These are phyloP conservation scores for Geotrichum macrosporum DNA, from an alignment of 1,139 yeast genomes.

Conservation along the genomic window DNA sequence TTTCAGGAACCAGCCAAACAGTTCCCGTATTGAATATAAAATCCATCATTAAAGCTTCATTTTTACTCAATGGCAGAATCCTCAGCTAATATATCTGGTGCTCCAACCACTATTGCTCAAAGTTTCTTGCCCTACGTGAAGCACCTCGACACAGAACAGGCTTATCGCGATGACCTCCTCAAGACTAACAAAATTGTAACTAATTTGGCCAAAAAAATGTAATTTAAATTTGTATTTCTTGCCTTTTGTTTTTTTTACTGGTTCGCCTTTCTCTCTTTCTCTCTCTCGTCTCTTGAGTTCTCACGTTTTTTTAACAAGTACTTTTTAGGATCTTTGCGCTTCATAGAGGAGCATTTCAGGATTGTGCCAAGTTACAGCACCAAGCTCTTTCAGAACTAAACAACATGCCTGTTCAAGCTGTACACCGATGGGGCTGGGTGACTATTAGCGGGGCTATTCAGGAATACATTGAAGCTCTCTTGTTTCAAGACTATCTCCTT, in stretches of 20 bases:
- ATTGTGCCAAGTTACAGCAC: background rate
- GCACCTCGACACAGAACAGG: slow-evolving; percentile 34
- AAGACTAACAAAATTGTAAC: slow-evolving; percentile 42
- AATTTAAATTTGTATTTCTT: too few species aligned
- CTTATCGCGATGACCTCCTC: slow-evolving; percentile 41
- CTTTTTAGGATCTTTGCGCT: slow-evolving; percentile 36
- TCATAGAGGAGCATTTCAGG: slow-evolving; percentile 32
- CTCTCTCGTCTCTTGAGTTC: too few species aligned
- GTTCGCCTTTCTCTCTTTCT: too few species aligned
- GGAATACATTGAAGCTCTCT: slow-evolving; percentile 43
- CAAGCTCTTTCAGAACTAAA: slow-evolving; percentile 2
- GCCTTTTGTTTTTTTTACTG: too few species aligned
- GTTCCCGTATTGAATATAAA: too few species aligned
- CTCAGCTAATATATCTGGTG: too few species aligned
- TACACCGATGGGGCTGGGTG: slow-evolving; percentile 16
- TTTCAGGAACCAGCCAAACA: too few species aligned
- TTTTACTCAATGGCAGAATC: too few species aligned
- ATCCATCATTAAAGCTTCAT: too few species aligned
- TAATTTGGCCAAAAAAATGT: slow-evolving; percentile 41
- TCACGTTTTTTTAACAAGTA: background rate
- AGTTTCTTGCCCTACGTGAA: background rate
- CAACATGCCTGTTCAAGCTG: slow-evolving; percentile 1
- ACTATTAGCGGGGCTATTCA: slow-evolving; percentile 32
- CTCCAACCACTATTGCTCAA: slow-evolving; percentile 1
- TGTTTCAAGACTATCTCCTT: slow-evolving; percentile 38